These are phyloP conservation scores for Filobasidium floriforme DNA, from an alignment of 768 basidiomycete genomes.

Conservation along the genomic window DNA sequence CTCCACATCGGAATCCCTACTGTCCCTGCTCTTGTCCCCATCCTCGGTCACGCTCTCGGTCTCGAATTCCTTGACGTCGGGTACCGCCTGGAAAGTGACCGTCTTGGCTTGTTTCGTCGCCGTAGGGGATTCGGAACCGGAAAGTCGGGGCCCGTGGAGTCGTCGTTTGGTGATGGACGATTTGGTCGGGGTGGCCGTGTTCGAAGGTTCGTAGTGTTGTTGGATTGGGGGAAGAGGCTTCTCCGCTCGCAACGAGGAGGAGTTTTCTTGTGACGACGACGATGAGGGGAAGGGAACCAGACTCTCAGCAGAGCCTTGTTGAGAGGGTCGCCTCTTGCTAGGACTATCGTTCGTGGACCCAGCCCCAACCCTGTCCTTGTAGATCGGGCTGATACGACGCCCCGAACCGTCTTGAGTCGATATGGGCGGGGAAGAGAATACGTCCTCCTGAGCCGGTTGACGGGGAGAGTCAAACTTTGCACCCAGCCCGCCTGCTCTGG, in stretches of 20 bases:
- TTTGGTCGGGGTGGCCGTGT: conserved; percentile 34
- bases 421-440: conserved; percentile 5
- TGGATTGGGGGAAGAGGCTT: conserved; percentile 12
- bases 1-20: conserved; percentile 22
- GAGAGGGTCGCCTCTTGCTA: neutral
- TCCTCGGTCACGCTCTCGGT: conserved; percentile 28
- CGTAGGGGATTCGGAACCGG: neutral
- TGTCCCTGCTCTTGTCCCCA: conserved; percentile 31
- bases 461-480: conserved; percentile 12
- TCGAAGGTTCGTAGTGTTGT: conserved; percentile 3
- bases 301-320: neutral
- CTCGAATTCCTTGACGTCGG: conserved; percentile 45
- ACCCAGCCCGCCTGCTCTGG: neutral
- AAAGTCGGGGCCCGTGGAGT: conserved; percentile 34
- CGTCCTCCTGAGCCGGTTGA: conserved; percentile 5
- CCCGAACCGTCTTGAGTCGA: neutral
- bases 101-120: conserved; percentile 28
- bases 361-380: neutral
- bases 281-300: conserved; percentile 6
- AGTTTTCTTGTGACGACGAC: neutral
- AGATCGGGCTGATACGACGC: neutral
- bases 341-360: neutral
- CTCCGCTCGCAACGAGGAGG: conserved; percentile 4
- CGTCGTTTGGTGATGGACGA: conserved; percentile 41
- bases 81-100: conserved; percentile 41